Conservation (phyloP, 305 asterid genomes). For the Fraxinus floribunda region DNA sequence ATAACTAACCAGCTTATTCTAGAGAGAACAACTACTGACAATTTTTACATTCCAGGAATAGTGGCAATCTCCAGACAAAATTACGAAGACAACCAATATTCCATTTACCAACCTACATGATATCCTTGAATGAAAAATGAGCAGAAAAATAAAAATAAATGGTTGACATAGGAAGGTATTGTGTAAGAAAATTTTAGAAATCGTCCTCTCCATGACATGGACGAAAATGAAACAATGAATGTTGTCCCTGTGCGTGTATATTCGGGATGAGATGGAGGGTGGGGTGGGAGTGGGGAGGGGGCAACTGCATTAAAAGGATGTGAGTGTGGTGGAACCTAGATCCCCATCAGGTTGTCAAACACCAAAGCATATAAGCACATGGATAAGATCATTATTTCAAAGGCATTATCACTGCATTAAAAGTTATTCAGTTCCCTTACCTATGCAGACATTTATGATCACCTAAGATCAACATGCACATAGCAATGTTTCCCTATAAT, state of each 20-base stretch:
- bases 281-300: not conserved
- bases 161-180: not conserved
- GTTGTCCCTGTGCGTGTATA: not conserved
- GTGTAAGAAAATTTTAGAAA: not conserved
- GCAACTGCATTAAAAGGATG: not conserved
- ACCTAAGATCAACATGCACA: not conserved
- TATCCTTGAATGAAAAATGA: not conserved
- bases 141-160: not conserved
- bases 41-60: not conserved
- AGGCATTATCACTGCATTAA: not conserved
- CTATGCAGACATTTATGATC: not conserved
- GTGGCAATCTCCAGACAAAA: not conserved
- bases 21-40: not conserved
- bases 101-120: not conserved
- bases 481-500: not conserved
- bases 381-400: not conserved
- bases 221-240: not conserved
- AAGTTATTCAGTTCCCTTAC: not conserved
- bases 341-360: not conserved
- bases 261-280: not conserved
- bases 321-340: not conserved
- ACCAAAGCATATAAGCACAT: not conserved
- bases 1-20: not conserved
- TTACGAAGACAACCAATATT: not conserved
- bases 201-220: not conserved